A percentile compares a stretch with the other conserved stretches of the same genome.
Evolutionary conservation across 2,329 filamentous ascomycete species (phyloP).

Genomic region (Didymella sp.): DNA sequence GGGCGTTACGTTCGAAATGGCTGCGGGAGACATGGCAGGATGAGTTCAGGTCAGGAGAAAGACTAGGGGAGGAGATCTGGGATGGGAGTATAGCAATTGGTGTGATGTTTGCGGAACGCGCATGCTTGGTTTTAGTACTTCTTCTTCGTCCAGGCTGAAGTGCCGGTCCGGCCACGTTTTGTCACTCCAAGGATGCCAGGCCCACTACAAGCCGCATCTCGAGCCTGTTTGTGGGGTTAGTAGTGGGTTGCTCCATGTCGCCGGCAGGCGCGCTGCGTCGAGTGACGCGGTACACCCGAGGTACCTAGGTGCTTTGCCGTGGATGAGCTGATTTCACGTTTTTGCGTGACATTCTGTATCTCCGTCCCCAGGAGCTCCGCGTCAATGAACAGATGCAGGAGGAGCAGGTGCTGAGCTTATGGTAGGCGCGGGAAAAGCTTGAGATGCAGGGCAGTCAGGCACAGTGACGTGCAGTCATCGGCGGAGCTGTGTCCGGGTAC

Average conservation of each 20-base stretch:
- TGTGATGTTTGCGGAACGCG: not conserved
- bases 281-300: slow-evolving; percentile 11
- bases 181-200: slow-evolving; percentile 12
- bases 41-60: not conserved
- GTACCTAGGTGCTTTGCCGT: not conserved
- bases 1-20: slow-evolving; percentile 28
- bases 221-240: slow-evolving; percentile 14
- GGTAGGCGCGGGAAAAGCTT: slow-evolving; percentile 4
- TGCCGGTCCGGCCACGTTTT: slow-evolving; percentile 16
- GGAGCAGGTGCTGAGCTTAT: not conserved
- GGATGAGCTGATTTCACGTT: not conserved
- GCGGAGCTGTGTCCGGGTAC: slow-evolving; percentile 4
- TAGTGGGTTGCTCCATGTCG: slow-evolving; percentile 18
- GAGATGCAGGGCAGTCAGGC: slow-evolving; percentile 6
- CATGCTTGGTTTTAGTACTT: slow-evolving; percentile 24
- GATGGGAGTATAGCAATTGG: not conserved
- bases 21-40: slow-evolving; percentile 40
- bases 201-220: slow-evolving; percentile 16
- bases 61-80: not conserved
- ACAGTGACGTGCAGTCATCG: slow-evolving; percentile 8
- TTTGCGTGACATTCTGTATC: not conserved
- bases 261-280: slow-evolving; percentile 6
- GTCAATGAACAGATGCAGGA: not conserved
- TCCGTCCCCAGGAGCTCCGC: not conserved
- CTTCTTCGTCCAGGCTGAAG: not conserved